These are phyloP conservation scores for Beauveria sp. DNA, from an alignment of 2,329 filamentous ascomycete species.

Conservation along the genomic window DNA sequence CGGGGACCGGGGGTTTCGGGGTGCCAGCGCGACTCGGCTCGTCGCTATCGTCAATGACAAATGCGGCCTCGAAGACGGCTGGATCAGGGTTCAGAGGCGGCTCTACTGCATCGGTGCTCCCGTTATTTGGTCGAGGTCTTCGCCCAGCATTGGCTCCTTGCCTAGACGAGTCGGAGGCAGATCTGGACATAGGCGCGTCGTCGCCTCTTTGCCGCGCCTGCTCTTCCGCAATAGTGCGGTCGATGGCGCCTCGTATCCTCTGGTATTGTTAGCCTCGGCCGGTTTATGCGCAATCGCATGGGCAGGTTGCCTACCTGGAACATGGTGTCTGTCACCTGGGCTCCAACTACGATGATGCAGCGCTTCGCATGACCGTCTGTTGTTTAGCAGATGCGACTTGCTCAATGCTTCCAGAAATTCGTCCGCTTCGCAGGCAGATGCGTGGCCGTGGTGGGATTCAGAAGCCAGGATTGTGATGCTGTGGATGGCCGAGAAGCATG, in stretches of 20 bases:
- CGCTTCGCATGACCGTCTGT: not conserved
- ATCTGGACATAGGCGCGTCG: slow-evolving; percentile 32
- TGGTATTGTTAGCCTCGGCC: slow-evolving; percentile 26
- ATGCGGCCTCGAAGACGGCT: slow-evolving; percentile 77
- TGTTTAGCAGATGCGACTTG: too few species aligned
- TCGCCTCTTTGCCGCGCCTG: slow-evolving; percentile 67
- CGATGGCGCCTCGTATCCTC: slow-evolving; percentile 78
- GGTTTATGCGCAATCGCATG: not conserved
- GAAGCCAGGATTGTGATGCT: not conserved
- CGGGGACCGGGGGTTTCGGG: slow-evolving; percentile 37
- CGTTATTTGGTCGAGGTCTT: slow-evolving; percentile 33
- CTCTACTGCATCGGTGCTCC: slow-evolving; percentile 28
- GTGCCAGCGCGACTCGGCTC: slow-evolving; percentile 55
- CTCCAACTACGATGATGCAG: not conserved
- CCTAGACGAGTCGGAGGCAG: slow-evolving; percentile 28
- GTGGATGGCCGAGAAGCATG: not conserved
- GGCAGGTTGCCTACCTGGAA: not conserved
- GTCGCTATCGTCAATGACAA: slow-evolving; percentile 79
- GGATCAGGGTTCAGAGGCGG: slow-evolving; percentile 61
- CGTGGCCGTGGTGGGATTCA: not conserved
- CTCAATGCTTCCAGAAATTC: not conserved
- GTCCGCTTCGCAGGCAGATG: not conserved
- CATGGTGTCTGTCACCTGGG: slow-evolving; percentile 7
- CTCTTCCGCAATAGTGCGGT: slow-evolving; percentile 84
- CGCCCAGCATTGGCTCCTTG: slow-evolving; percentile 27